Base-by-base conservation (phyloP, 176 grass and related monocot genomes). In the Zizania latifolia region DNA sequence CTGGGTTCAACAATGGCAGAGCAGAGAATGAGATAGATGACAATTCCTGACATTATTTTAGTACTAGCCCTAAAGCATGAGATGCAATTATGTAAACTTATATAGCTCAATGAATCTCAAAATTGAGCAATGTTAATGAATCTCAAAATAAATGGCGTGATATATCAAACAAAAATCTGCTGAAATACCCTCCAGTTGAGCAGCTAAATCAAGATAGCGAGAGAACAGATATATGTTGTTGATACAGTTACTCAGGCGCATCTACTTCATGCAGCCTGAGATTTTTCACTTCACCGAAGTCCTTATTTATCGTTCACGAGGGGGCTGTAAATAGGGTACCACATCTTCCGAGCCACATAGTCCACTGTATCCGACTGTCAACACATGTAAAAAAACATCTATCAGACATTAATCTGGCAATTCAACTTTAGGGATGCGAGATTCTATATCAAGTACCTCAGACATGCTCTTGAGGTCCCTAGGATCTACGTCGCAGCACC, bases 331-430 rank as follows among this genome's bases (percentile, higher is more conserved):
- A n/a, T n/a, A 17, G 94, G 94, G 66, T 86, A 98, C 94, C 94
- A 98, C 94, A 98, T 98, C 32, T 98, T 93, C 46, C 86, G 81
- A 83, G 86, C 88, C 10, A 94, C 91, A 5, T 82, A 92, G 40
- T 98, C 91, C 13, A 86, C 72, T 58, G 79, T 87, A 50, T 98
- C 91, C 37, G 45, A 84, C 94, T 98, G 84, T 58, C 45, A 81
- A 64, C 21, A 84, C 31, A 84, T 58, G 35, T 21, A 60, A 51
- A 73, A 74, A 27, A 62, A 59, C 43, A 39, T 58, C 56, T 33
- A 65, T 79, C 6, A 72, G 78, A 56, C 16, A 65, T 11, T 10
- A 15, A 5, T 34, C 1, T 30, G 43, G 44, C 9, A 1, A 57
- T 32, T 38, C 46, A 51, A 83, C 7, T 37, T 54, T 10, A 36